Percentiles rank a stretch among this genome's conserved stretches.
Conservation (phyloP, 1,139 yeast genomes). For the Dujonia santamariae region DNA sequence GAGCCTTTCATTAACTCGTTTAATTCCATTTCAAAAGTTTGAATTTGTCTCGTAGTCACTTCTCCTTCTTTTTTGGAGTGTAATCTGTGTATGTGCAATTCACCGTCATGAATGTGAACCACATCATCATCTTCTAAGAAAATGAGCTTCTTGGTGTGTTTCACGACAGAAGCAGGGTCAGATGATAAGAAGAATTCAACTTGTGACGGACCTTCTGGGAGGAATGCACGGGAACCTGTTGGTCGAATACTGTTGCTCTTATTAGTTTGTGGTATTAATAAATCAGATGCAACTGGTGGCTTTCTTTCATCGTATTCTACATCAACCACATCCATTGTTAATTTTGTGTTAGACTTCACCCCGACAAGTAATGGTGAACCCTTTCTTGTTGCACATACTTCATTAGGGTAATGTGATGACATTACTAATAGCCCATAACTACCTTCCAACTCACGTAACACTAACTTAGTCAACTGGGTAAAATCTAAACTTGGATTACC, state of each 20-base stretch:
- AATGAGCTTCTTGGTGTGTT: conserved; percentile 94
- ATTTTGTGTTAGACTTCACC: conserved; percentile 89
- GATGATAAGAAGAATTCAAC: conserved; percentile 95
- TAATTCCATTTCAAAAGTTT: conserved; percentile 93
- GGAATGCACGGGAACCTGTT: conserved; percentile 91
- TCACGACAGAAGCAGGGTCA: conserved; percentile 95
- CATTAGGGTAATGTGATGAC: conserved; percentile 90
- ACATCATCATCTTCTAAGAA: conserved; percentile 97
- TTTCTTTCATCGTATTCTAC: conserved; percentile 80
- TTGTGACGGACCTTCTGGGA: conserved; percentile 82
- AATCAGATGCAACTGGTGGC: conserved; percentile 14
- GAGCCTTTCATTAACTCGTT: conserved; percentile 98
- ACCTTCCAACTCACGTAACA: conserved; percentile 89
- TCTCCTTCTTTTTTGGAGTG: conserved; percentile 79
- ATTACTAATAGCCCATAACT: conserved; percentile 94
- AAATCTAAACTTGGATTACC: conserved; percentile 74
- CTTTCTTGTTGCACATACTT: conserved; percentile 94
- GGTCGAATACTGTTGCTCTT: conserved; percentile 54
- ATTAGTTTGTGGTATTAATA: conserved; percentile 21
- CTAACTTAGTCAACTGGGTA: conserved; percentile 88
- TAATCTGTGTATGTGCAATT: conserved; percentile 95
- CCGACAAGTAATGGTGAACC: conserved; percentile 97
- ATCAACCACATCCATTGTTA: conserved; percentile 96
- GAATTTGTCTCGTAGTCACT: conserved; percentile 89
- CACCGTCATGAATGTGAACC: conserved; percentile 97